Percentiles rank a stretch among this genome's conserved stretches.
Evolutionary conservation across 495 filamentous ascomycete species (phyloP).

Genomic region (Clavariopsis aquatica): DNA sequence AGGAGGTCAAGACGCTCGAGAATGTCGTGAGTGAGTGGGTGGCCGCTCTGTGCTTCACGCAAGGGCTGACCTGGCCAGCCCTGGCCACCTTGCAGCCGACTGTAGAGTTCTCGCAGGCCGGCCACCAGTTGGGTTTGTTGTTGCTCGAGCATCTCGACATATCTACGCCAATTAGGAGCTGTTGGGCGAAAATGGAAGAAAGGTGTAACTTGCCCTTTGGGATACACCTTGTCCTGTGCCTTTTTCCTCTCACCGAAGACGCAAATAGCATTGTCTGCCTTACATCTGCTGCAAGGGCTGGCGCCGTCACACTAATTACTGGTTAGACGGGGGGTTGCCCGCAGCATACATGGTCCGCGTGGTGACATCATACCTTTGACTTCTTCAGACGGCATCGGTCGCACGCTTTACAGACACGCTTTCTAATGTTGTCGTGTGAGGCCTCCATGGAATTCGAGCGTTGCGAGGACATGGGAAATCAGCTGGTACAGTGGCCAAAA

Average conservation of each 20-base stretch:
- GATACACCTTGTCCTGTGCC: slow-evolving; percentile 50
- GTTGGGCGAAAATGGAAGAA: not conserved
- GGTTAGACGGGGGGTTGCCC: no score
- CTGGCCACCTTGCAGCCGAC: slow-evolving; percentile 52
- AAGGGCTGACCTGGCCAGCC: slow-evolving; percentile 59
- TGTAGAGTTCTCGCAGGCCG: slow-evolving; percentile 63
- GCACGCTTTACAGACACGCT: slow-evolving; percentile 70
- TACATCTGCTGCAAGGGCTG: slow-evolving; percentile 67
- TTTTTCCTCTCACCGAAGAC: slow-evolving; percentile 49
- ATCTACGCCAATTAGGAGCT: slow-evolving; percentile 46
- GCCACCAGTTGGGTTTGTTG: slow-evolving; percentile 66
- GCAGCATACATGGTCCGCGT: not conserved
- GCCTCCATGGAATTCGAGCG: slow-evolving; percentile 36
- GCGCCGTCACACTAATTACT: slow-evolving; percentile 62
- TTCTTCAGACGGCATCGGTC: slow-evolving; percentile 73
- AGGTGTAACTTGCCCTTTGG: slow-evolving; percentile 43
- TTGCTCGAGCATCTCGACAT: slow-evolving; percentile 72
- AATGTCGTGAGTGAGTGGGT: slow-evolving; percentile 67
- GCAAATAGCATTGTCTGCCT: slow-evolving; percentile 51
- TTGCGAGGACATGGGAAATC: slow-evolving; percentile 29
- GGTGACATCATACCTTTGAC: slow-evolving; percentile 58
- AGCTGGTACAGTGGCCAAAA: not conserved
- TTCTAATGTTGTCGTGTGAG: slow-evolving; percentile 45
- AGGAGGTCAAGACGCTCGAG: slow-evolving; percentile 61
- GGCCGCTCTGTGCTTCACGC: slow-evolving; percentile 55